Conservation (phyloP, 2,329 filamentous ascomycete species). For the Ceratocystis destructans region DNA sequence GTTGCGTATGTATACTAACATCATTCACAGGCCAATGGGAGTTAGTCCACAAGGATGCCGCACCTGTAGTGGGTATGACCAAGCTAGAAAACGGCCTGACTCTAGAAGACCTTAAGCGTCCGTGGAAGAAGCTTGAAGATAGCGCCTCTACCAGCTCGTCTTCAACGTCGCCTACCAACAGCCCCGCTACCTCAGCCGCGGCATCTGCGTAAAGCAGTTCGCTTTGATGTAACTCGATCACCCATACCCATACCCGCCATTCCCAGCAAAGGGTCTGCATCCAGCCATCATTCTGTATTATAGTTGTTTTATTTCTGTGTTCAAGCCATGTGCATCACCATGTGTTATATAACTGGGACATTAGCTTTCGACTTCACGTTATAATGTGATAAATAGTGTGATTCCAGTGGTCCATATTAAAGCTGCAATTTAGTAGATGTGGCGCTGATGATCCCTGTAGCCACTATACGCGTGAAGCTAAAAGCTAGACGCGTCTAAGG, state of each 20-base stretch:
- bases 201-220: constrained; percentile 6
- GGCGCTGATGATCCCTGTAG: constrained; percentile 14
- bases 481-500: constrained; percentile 8
- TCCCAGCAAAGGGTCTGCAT: neutral
- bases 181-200: constrained; percentile 6
- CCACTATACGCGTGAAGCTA: constrained; percentile 19
- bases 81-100: constrained; percentile 70
- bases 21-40: constrained; percentile 57
- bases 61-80: constrained; percentile 81
- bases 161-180: neutral
- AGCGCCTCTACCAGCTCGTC: neutral
- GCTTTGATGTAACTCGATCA: constrained; percentile 2
- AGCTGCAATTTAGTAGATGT: constrained; percentile 9
- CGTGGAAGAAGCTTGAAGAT: constrained; percentile 39
- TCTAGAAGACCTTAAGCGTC: constrained; percentile 67
- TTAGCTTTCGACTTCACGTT: no score
- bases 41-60: constrained; percentile 84
- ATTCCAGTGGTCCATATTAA: neutral
- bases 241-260: neutral
- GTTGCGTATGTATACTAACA: constrained; percentile 21
- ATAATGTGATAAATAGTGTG: no score
- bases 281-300: constrained; percentile 14
- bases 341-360: neutral
- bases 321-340: constrained; percentile 7
- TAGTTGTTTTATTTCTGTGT: constrained; percentile 13